These are phyloP conservation scores for Peronospora destructor DNA, from an alignment of 352 stramenopile genomes.

Conservation along the genomic window DNA sequence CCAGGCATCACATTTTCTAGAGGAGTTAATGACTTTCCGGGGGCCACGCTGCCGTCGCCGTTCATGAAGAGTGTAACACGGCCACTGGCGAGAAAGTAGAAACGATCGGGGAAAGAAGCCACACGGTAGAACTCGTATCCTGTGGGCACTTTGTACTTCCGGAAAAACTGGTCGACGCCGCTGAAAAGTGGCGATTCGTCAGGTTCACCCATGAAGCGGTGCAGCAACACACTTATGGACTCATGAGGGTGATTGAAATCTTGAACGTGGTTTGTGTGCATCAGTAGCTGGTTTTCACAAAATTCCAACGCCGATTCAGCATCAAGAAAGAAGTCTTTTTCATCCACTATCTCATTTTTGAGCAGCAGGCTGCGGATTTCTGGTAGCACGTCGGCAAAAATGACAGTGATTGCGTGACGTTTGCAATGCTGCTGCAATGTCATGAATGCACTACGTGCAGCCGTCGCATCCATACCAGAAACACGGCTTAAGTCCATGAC, in stretches of 20 bases:
- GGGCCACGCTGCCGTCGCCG: constrained; percentile 45
- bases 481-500: constrained; percentile 86
- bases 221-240: constrained; percentile 56
- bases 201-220: constrained; percentile 73
- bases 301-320: constrained; percentile 69
- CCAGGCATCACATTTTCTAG: constrained; percentile 67
- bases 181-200: constrained; percentile 63
- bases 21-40: constrained; percentile 42
- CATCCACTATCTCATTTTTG: constrained; percentile 73
- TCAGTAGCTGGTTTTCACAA: constrained; percentile 65
- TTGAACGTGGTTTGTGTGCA: constrained; percentile 26
- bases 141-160: constrained; percentile 39
- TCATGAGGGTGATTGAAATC: constrained; percentile 35
- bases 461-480: constrained; percentile 85
- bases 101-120: constrained; percentile 45
- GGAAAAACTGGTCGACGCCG: constrained; percentile 61
- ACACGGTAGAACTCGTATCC: constrained; percentile 76
- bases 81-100: constrained; percentile 73
- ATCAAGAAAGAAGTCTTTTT: constrained; percentile 54
- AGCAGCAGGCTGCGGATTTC: constrained; percentile 59
- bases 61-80: constrained; percentile 75
- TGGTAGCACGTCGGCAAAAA: constrained; percentile 64
- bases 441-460: constrained; percentile 75
- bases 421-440: constrained; percentile 79
- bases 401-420: constrained; percentile 51